Base-by-base conservation (phyloP, 129 eudicot species). In the Cynara cardunculus region DNA sequence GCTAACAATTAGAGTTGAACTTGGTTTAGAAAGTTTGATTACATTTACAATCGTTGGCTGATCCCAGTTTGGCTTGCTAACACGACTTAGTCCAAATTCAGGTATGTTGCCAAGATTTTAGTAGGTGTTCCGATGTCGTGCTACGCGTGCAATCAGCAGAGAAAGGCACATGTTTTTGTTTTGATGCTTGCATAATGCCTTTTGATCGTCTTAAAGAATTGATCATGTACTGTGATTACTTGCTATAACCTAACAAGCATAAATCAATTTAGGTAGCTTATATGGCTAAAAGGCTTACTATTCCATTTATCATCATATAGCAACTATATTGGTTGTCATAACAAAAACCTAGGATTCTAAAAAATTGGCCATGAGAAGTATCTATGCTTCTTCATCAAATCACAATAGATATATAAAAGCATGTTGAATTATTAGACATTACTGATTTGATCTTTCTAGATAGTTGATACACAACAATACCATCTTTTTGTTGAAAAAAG, bases 201-300 rank as follows among this genome's bases (percentile, higher is more conserved):
- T 64, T 21, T 11, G 69, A 24, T 22, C 16, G 2, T 22, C 13
- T 22, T 24, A 64, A 7, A 64, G 69, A 22, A 21, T 24, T 22
- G 14, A 21, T 64, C 69, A 64, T 64, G 69, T 22, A 3, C 27
- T 64, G 69, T 62, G 64, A 62, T 62, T 62, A 62, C 69, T 18
- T 34, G 18, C 44, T 18, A 16, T 30, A 19, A 71, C 14, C 49
- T 71, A 19, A 30, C 65, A 16, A 18, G 74, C 16, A 70, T 70
- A 70, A 31, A 70, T 70, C 25, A 32, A 71, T 3, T 71, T 21
- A 34, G 25, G 74, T 32, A 7, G 4, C 27, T 32, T 71, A n/a
- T 32, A 34, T 71, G 53, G 74, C 26, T 71, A 31, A 71, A 71
- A n/a, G 74, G 26, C 74, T 64, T 19, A 9, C 49, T 71, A 71